These are phyloP conservation scores for Corylus avellana DNA, from an alignment of 306 rosid species.

Conservation along the genomic window DNA sequence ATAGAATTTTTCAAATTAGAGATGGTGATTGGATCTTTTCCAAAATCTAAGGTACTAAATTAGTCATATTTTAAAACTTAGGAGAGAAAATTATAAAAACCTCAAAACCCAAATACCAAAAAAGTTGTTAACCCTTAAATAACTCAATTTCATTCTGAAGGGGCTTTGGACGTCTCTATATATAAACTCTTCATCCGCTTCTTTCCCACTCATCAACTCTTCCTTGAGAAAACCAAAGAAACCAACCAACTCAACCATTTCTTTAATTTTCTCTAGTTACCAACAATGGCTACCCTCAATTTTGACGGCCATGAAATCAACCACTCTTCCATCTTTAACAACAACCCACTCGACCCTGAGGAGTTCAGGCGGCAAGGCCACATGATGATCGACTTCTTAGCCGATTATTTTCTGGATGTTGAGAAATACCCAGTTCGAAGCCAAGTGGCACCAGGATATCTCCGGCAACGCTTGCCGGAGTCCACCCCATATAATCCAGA, in stretches of 20 bases:
- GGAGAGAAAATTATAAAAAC: too few relatives aligned
- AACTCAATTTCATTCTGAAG: background rate
- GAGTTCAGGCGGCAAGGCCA: slow-evolving; percentile 45
- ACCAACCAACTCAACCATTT: background rate
- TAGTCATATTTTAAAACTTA: too few relatives aligned
- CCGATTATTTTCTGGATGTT: slow-evolving; percentile 35
- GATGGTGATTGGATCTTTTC: too few relatives aligned
- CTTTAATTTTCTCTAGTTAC: background rate
- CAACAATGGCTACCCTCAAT: slow-evolving; percentile 14
- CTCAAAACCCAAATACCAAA: too few relatives aligned
- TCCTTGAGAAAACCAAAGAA: background rate
- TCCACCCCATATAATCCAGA: slow-evolving; percentile 35
- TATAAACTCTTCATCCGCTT: background rate
- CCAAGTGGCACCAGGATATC: slow-evolving; percentile 40
- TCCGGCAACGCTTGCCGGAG: slow-evolving; percentile 22
- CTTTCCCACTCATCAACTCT: background rate
- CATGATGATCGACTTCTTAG: slow-evolving; percentile 39
- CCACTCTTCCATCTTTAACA: background rate
- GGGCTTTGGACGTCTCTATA: background rate
- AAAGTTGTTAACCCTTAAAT: too few relatives aligned
- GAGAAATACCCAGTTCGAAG: slow-evolving; percentile 37
- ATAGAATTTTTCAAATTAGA: too few relatives aligned
- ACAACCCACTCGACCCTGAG: slow-evolving; percentile 27
- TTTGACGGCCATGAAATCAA: background rate
- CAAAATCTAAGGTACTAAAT: too few relatives aligned